A percentile compares a stretch with the other conserved stretches of the same genome.
Evolutionary conservation across 371 early-diverging fungal species (phyloP).

Genomic region (Mortierella sp.): DNA sequence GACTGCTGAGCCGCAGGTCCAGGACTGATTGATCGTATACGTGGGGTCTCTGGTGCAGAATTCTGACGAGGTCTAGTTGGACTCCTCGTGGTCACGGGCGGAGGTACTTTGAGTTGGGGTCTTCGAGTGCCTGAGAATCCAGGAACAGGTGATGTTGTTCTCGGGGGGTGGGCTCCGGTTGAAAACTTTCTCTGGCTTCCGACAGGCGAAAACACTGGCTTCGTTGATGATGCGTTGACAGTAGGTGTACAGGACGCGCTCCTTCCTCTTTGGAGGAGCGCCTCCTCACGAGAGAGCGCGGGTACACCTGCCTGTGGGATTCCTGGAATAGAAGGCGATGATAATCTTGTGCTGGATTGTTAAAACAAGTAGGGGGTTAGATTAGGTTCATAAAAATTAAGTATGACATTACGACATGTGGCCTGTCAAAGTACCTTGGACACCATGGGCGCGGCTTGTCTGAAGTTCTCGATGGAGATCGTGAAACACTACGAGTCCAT

Average conservation of each 20-base stretch:
- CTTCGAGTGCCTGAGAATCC: constrained; percentile 9
- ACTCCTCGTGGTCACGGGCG: constrained; percentile 15
- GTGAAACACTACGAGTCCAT: constrained; percentile 29
- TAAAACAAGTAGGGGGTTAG: background rate
- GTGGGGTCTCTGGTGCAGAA: constrained; percentile 17
- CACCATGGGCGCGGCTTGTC: constrained; percentile 54
- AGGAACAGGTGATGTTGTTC: constrained; percentile 15
- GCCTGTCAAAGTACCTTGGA: constrained; percentile 42
- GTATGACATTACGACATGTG: no score
- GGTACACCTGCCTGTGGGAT: constrained; percentile 35
- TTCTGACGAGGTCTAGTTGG: constrained; percentile 17
- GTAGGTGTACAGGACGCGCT: constrained; percentile 34
- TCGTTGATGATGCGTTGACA: constrained; percentile 17
- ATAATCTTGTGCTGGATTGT: constrained; percentile 27
- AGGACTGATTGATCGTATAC: constrained; percentile 23
- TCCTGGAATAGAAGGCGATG: constrained; percentile 52
- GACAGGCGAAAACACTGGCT: constrained; percentile 34
- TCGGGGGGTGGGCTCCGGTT: constrained; percentile 11
- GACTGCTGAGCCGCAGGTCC: background rate
- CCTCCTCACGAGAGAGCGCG: constrained; percentile 13
- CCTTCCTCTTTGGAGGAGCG: constrained; percentile 15
- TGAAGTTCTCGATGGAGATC: constrained; percentile 32
- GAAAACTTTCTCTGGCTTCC: constrained; percentile 37
- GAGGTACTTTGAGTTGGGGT: constrained; percentile 19
- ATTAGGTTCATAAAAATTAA: background rate